Base-by-base conservation (phyloP, 345 rosid species). In the Pseudoturritis turrita region DNA sequence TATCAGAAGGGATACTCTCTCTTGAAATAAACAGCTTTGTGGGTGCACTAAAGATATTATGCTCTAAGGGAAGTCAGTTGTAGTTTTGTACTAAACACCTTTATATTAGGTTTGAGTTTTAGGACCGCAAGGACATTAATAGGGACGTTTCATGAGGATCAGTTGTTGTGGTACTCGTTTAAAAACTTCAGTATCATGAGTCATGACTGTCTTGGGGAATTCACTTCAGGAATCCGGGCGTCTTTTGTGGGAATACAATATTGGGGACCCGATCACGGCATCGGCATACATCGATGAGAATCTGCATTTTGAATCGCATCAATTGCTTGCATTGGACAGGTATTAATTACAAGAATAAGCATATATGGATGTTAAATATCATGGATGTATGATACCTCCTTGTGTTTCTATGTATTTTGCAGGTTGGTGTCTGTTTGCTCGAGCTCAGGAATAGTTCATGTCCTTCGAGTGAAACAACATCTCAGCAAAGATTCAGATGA, bases 271-370 rank as follows among this genome's bases (percentile, higher is more conserved):
- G 52, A 83, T 91, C 58, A 89, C 93, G 18, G 86, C 96, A 57
- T 89, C 99, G 70, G 90, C 97, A 18, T 91, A 84, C 81, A 80
- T 95, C 6, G 96, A 95, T 67, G 96, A 95, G 77, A 83, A 87
- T 81, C 73, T 90, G 62, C 83, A 72, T 77, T 74, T 91, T 65
- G 64, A 58, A 14, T 76, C 87, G n/a, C 45, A 70, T 31, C 69
- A 87, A 53, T 45, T 65, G 23, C 66, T 19, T 73, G 77, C 50
- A 53, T 64, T 80, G 3, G 88, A 91, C 80, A 86, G 97, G 98
- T 87, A 80, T 40, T 67, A 45, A 8, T 7, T 17, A 12, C 78
- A 57, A 19, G 56, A 22, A 39, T 11, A 45, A 26, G 53, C 46
- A 70, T 17, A 76, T 26, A 53, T 36, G 68, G 40, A 47, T 64